Evolutionary conservation across 441 rosid species (phyloP), one percentile per base, ranked within the genome.

Genomic region (Populus hybrid): DNA sequence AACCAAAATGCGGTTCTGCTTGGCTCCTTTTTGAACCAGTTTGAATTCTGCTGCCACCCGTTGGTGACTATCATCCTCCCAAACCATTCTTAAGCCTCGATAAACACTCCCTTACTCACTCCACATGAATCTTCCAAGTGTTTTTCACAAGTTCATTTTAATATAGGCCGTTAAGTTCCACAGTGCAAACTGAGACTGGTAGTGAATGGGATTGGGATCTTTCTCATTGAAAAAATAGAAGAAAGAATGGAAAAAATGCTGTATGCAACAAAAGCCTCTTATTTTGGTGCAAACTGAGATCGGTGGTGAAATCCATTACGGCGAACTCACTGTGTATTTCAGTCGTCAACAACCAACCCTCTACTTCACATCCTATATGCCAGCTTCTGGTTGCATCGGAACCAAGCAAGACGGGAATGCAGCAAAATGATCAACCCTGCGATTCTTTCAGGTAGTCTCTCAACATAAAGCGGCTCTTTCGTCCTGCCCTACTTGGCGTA

Each of bases 401-500:
- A 18, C n/a, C 21, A 18, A n/a, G 21, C 63, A 50, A 14, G 32
- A 57, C 7, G n/a, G 36, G 30, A 61, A 38, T 67, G 26, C 59
- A 28, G 35, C 7, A 50, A 3, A 23, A 85, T 42, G 85, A 77
- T 83, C 32, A 82, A 82, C 86, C 83, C 83, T 80, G 85, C 74
- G 82, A 79, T 72, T 72, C 85, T 73, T 82, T 80, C 16, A 87
- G 73, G 85, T 85, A 85, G 65, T 84, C 83, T 21, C 73, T 79
- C 46, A 88, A 74, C 78, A 9, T 84, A 7, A 65, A 26, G 53
- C 57, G 81, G 12, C 23, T 80, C 21, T 24, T 71, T 23, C 18
- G 57, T 38, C 97, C 98, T 21, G 88, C 35, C 50, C 5, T 81
- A 84, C 26, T 84, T 67, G 32, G 32, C 61, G 84, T 76, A 81